phyloP scores from a whole-genome alignment of 495 filamentous ascomycete genomes.

The Penicillium malachiteum region DNA sequence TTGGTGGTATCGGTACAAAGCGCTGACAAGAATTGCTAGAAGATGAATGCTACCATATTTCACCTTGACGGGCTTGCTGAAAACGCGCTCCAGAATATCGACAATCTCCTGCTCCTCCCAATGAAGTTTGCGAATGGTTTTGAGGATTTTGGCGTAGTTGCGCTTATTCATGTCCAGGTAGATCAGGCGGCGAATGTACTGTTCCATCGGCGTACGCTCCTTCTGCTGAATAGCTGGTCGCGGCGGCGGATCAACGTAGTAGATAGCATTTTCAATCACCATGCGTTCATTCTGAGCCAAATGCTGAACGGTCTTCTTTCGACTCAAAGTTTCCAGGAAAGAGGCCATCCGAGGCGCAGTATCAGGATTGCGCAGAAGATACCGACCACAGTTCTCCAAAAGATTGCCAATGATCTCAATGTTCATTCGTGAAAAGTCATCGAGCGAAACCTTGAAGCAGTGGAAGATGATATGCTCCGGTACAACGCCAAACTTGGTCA shows the following conservation, averaged over 20 bases:
- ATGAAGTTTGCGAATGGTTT: slow-evolving; percentile 90
- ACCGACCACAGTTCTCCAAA: slow-evolving; percentile 96
- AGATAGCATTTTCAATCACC: slow-evolving; percentile 97
- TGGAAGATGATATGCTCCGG: slow-evolving; percentile 99
- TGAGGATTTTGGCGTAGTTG: slow-evolving; percentile 88
- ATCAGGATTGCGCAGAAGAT: slow-evolving; percentile 89
- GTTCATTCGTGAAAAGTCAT: slow-evolving; percentile 97
- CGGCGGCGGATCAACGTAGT: slow-evolving; percentile 95
- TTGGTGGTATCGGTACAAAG: slow-evolving; percentile 86
- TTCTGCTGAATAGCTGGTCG: slow-evolving; percentile 94
- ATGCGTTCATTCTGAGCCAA: slow-evolving; percentile 95
- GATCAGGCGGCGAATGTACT: slow-evolving; percentile 87
- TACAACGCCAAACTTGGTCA: slow-evolving; percentile 97
- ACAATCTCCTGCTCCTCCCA: slow-evolving; percentile 95
- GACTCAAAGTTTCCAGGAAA: slow-evolving; percentile 90
- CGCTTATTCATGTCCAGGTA: slow-evolving; percentile 92
- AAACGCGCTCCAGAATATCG: slow-evolving; percentile 81
- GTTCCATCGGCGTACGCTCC: slow-evolving; percentile 87
- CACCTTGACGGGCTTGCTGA: slow-evolving; percentile 93
- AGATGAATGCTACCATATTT: slow-evolving; percentile 97
- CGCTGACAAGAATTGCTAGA: slow-evolving; percentile 85
- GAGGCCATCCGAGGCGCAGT: slow-evolving; percentile 88
- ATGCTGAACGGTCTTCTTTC: slow-evolving; percentile 95
- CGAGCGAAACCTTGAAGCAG: slow-evolving; percentile 93
- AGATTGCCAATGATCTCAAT: slow-evolving; percentile 97